Base-by-base conservation (phyloP, 805 yeast genomes). In the Scheffersomyces coipomensis region DNA sequence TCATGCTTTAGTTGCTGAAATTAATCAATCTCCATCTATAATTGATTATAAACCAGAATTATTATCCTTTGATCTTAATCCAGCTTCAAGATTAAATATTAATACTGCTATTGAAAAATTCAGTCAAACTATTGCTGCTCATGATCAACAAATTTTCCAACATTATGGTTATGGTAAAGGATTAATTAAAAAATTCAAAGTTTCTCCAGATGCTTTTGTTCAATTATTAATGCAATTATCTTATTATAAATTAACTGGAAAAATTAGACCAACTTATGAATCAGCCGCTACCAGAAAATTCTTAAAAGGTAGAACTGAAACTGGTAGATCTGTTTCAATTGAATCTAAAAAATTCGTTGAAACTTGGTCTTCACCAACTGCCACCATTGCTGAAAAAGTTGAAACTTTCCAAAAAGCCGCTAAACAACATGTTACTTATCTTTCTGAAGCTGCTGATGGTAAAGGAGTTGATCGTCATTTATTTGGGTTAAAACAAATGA, bases 211-310 rank as follows among this genome's bases (percentile, higher is more conserved):
- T 63, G 96, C 97, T 1, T 91, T 76, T 58, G 79, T 88, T 37
- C 99, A 91, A 65, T 83, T 90, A 83, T 59, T 89, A 52, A 79
- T 91, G 56, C 99, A 91, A 73, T 74, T 93, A 47, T 96, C 96
- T 15, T 85, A 88, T 64, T 91, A 71, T 72, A 89, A 88, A 66
- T 72, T 81, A 65, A 75, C 87, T 29, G 95, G 96, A 17, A 78
- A 75, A 38, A 72, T 80, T 38, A 77, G 91, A 56, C 97, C 97
- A 47, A 91, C 97, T 10, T 91, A 91, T 66, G 99, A 91, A 66
- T 83, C 96, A 37, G 97, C 97, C 2, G 88, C 98, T 16, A 91
- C 97, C 2, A 81, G 98, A 64, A 83, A 80, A 60, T 91, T 75
- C 64, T 84, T 80, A 56, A 81, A 78, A 55, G 99, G 99, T 40